Conservation (phyloP, 768 basidiomycete species). For the Pholiota microspora region DNA sequence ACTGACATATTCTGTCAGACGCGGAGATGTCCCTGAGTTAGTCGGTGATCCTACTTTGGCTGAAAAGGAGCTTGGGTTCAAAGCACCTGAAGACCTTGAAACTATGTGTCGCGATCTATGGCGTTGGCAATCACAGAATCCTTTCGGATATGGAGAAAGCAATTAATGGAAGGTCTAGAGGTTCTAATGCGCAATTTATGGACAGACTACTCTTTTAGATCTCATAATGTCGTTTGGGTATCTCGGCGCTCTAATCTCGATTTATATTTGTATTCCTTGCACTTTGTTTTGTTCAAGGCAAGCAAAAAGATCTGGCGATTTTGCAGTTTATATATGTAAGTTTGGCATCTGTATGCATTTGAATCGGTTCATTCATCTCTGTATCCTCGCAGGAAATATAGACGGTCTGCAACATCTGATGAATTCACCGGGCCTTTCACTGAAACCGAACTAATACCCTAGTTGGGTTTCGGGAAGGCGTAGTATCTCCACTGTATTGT, state of each 20-base stretch:
- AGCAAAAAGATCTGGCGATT: neutral
- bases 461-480: neutral
- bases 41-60: slow-evolving; percentile 93
- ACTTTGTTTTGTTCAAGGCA: neutral
- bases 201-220: slow-evolving; percentile 11
- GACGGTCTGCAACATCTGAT: no score
- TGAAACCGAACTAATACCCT: no score
- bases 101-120: slow-evolving; percentile 96
- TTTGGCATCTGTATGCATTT: no score
- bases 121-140: slow-evolving; percentile 98
- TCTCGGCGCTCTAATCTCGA: neutral
- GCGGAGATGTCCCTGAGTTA: slow-evolving; percentile 94
- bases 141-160: slow-evolving; percentile 61
- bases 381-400: no score
- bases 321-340: neutral
- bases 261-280: neutral
- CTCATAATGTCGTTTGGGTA: slow-evolving; percentile 8
- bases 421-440: no score
- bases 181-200: slow-evolving; percentile 8
- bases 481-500: neutral
- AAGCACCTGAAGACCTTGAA: slow-evolving; percentile 75
- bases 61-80: slow-evolving; percentile 90
- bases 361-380: neutral
- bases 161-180: neutral
- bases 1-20: slow-evolving; percentile 40